A percentile compares a stretch with the other conserved stretches of the same genome.
phyloP scores from a whole-genome alignment of 2,329 filamentous ascomycete genomes.

The Paecilomyces variotii region DNA sequence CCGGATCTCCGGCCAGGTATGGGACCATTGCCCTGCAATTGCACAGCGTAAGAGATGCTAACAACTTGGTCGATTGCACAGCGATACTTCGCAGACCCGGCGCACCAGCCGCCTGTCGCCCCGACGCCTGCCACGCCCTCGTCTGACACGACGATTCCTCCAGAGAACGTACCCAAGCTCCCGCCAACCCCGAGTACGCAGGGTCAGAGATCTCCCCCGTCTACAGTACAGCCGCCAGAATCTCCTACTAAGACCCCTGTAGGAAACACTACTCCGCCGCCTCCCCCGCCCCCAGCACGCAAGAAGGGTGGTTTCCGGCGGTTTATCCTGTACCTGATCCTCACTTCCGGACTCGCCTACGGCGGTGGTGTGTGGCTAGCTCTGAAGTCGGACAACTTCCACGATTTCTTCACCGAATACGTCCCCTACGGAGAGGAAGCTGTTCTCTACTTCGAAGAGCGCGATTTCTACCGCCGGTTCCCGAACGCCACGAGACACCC shows the following conservation, averaged over 20 bases:
- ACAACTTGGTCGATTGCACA: conserved; percentile 20
- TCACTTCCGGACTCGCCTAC: conserved; percentile 72
- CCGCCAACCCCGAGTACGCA: conserved; percentile 31
- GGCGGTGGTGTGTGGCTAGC: conserved; percentile 88
- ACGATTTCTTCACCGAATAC: conserved; percentile 98
- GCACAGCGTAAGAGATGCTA: conserved; percentile 21
- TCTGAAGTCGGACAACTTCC: conserved; percentile 91
- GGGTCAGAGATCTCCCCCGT: conserved; percentile 28
- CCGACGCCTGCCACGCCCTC: conserved; percentile 37
- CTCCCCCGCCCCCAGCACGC: conserved; percentile 45
- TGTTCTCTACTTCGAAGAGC: conserved; percentile 91
- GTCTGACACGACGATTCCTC: conserved; percentile 41
- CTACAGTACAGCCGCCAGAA: conserved; percentile 19
- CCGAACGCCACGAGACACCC: conserved; percentile 46
- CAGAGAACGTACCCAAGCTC: conserved; percentile 41
- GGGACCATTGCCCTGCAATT: conserved; percentile 13
- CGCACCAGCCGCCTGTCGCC: conserved; percentile 29
- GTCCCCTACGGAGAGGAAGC: conserved; percentile 89
- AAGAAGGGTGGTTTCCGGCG: conserved; percentile 67
- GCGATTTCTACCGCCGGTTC: conserved; percentile 84
- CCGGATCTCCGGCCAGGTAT: conserved; percentile 35
- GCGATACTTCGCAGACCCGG: conserved; percentile 46
- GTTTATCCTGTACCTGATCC: conserved; percentile 66
- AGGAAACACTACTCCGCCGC: conserved; percentile 25
- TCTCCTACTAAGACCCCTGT: conserved; percentile 19